Evolutionary conservation across 495 filamentous ascomycete genomes (phyloP).

Genomic region (Talaromyces nanjingensis): DNA sequence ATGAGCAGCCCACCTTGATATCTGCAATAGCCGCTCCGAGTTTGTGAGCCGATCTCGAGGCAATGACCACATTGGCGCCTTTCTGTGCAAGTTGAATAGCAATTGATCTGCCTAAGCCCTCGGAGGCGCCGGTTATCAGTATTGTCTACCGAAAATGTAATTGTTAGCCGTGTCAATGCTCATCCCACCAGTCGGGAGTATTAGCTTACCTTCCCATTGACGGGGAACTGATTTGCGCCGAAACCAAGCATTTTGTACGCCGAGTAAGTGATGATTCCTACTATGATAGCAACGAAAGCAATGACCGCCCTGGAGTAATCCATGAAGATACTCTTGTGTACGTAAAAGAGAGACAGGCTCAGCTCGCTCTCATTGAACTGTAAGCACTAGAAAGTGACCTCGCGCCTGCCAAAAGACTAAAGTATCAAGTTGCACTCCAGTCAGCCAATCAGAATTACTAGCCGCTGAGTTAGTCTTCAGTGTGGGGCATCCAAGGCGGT

Average conservation of each 20-base stretch:
- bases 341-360: background rate
- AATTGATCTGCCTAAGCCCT: slow-evolving; percentile 78
- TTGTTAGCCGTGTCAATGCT: background rate
- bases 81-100: slow-evolving; percentile 68
- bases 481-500: slow-evolving; percentile 21
- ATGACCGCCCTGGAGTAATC: slow-evolving; percentile 22
- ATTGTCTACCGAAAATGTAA: slow-evolving; percentile 50
- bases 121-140: slow-evolving; percentile 84
- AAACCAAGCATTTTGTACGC: slow-evolving; percentile 60
- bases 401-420: no score
- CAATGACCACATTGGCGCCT: slow-evolving; percentile 81
- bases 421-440: background rate
- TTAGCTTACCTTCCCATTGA: slow-evolving; percentile 65
- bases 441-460: background rate
- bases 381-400: no score
- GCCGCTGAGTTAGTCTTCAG: no score
- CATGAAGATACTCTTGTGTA: slow-evolving; percentile 15
- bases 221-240: slow-evolving; percentile 67
- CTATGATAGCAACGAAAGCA: slow-evolving; percentile 37
- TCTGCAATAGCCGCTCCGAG: slow-evolving; percentile 65
- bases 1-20: slow-evolving; percentile 45
- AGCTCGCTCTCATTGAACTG: background rate
- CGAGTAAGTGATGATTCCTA: slow-evolving; percentile 37
- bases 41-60: slow-evolving; percentile 68
- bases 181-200: background rate